Evolutionary conservation across 257 asterid genomes (phyloP).

Genomic region (Nicotiana attenuata): DNA sequence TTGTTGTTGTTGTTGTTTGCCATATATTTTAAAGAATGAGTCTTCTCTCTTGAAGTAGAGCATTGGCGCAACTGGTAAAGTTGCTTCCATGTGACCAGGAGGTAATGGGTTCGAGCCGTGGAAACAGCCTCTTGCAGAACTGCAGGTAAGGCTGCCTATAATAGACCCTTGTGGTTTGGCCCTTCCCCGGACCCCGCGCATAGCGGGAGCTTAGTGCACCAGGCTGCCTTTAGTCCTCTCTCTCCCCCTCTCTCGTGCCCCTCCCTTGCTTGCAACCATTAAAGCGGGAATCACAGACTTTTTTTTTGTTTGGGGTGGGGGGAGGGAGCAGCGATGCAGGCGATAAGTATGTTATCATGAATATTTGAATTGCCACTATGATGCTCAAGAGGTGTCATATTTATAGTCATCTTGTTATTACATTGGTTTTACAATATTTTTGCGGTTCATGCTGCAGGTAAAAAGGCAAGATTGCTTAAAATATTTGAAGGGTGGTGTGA

Average conservation of each 20-base stretch:
- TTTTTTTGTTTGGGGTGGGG: background rate
- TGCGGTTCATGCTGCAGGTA: constrained; percentile 45
- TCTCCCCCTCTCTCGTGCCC: background rate
- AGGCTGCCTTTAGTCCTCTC: too few species aligned
- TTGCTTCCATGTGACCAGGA: too few species aligned
- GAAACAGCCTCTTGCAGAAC: too few species aligned
- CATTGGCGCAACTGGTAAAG: too few species aligned
- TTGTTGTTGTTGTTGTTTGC: background rate
- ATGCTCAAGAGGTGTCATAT: background rate
- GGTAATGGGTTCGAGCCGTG: too few species aligned
- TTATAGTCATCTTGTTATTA: background rate
- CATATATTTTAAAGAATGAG: background rate
- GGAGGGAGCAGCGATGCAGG: background rate
- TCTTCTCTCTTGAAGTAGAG: background rate
- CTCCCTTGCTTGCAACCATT: background rate
- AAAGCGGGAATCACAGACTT: background rate
- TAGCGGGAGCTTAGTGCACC: too few species aligned
- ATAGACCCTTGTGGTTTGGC: too few species aligned
- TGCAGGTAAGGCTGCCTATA: too few species aligned
- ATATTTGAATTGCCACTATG: background rate
- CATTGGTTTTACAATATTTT: background rate
- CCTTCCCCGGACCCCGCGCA: too few species aligned
- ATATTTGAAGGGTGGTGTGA: constrained; percentile 95
- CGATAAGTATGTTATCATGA: background rate
- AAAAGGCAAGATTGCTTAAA: constrained; percentile 68